Evolutionary conservation across 768 basidiomycete species (phyloP), one percentile per base, ranked within the genome.

Genomic region (Cyathus striatus): DNA sequence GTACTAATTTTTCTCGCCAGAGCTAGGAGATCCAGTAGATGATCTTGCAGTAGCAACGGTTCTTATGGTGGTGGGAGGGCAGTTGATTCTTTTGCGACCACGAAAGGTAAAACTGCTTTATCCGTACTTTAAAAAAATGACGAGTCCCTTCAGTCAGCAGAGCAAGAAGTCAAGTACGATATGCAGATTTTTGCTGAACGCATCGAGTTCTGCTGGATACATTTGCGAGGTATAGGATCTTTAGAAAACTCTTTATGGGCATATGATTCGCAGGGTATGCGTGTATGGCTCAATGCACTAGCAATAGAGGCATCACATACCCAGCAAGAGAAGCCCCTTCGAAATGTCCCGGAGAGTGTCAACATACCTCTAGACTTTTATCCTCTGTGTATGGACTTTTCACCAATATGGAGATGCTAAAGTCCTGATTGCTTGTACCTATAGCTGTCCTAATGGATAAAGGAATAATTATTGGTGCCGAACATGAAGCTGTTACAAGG

Each of bases 141-240:
- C 17, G 40, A 39, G 3, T 30, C 22, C 5, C 25, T 42, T 18
- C 49, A 93, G 89, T 81, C 90, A 2, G 87, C 79, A 1, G 72
- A 80, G 43, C 83, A 89, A 51, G 93, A 97, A 67, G 90, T 95
- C 59, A 90, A 85, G 53, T 99, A 99, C 56, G 95, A 97, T 63
- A 84, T 97, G 75, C 95, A 97, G 58, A 87, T 98, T 23, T 84
- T 99, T 34, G 92, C 95, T 0, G 91, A 96, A 48, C 80, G 85
- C n/a, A 90, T 98, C 50, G 95, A 99, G 58, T 93, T 96, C 57
- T 99, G 94, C 62, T 99, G 95, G 95, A 96, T 94, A 42, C 95
- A 97, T 69, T 71, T 99, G 33, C 81, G 87, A 27, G 95, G 95
- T 1, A 91, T 99, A 30, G 89, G 86, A 5, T 81, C 90, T 2